These are phyloP conservation scores for Circinella umbellata DNA, from an alignment of 371 early-diverging fungal genomes.

Conservation along the genomic window DNA sequence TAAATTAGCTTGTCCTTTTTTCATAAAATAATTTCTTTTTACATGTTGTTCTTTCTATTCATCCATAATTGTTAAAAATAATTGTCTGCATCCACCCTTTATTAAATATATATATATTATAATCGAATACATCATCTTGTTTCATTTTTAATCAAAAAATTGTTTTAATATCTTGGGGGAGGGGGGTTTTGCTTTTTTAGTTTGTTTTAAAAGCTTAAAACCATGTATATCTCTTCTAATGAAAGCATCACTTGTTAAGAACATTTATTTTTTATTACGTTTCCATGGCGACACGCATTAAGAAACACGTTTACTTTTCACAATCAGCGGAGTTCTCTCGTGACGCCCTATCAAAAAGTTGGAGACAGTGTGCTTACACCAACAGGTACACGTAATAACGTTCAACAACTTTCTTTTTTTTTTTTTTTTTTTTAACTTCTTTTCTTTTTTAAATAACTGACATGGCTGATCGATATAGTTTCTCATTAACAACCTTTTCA, in stretches of 20 bases:
- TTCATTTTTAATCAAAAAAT: too few relatives aligned
- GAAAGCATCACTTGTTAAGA: too few relatives aligned
- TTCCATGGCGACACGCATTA: too few relatives aligned
- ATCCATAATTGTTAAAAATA: too few relatives aligned
- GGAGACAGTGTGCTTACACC: not conserved
- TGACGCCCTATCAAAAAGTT: not conserved
- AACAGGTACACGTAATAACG: not conserved
- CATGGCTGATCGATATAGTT: constrained; percentile 82
- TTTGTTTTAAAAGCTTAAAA: too few relatives aligned
- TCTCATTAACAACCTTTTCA: constrained; percentile 99
- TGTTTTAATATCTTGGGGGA: too few relatives aligned
- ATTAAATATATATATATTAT: too few relatives aligned
- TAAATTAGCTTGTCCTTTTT: not conserved
- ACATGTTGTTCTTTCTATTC: not conserved
- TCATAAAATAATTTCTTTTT: not conserved
- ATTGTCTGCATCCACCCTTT: too few relatives aligned
- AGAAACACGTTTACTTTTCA: not conserved
- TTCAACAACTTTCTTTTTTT: not conserved
- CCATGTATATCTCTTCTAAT: too few relatives aligned
- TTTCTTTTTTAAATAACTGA: constrained; percentile 5
- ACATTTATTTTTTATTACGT: too few relatives aligned
- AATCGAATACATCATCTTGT: too few relatives aligned
- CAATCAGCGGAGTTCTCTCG: not conserved
- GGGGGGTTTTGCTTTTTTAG: too few relatives aligned
- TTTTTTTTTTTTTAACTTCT: constrained; percentile 1